Conservation (phyloP, 2,329 filamentous ascomycete species). For the Fusarium tupiense region DNA sequence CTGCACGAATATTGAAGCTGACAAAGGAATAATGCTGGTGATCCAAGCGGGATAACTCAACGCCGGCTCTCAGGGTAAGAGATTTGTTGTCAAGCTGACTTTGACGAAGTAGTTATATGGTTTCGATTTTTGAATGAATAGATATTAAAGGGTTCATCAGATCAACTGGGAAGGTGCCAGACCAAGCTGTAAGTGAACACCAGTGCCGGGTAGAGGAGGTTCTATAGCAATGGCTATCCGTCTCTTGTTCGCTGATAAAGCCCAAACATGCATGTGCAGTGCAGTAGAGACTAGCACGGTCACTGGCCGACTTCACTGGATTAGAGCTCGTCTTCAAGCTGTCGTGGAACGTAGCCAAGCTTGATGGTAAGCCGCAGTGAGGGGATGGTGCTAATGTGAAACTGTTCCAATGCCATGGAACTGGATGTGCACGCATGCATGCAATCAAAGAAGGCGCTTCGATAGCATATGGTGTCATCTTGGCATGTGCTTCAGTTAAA, state of each 20-base stretch:
- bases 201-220: background rate
- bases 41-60: background rate
- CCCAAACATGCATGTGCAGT: background rate
- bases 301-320: background rate
- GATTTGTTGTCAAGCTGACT: background rate
- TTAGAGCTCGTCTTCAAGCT: background rate
- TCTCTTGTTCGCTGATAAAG: background rate
- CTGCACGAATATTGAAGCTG: background rate
- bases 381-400: slow-evolving; percentile 7
- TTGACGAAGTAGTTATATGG: background rate
- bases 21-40: background rate
- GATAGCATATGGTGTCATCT: background rate
- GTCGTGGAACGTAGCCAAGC: slow-evolving; percentile 30
- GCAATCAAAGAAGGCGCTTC: background rate
- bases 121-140: background rate
- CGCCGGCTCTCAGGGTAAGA: background rate
- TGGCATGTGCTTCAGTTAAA: background rate
- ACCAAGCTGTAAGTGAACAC: background rate
- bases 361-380: slow-evolving; percentile 3
- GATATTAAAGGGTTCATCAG: background rate
- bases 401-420: slow-evolving; percentile 25
- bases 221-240: background rate
- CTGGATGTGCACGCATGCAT: slow-evolving; percentile 4
- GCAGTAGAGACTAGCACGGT: background rate
- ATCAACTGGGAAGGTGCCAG: background rate